These are phyloP conservation scores for Talaromyces proteolyticus DNA, from an alignment of 495 filamentous ascomycete species.

Conservation along the genomic window DNA sequence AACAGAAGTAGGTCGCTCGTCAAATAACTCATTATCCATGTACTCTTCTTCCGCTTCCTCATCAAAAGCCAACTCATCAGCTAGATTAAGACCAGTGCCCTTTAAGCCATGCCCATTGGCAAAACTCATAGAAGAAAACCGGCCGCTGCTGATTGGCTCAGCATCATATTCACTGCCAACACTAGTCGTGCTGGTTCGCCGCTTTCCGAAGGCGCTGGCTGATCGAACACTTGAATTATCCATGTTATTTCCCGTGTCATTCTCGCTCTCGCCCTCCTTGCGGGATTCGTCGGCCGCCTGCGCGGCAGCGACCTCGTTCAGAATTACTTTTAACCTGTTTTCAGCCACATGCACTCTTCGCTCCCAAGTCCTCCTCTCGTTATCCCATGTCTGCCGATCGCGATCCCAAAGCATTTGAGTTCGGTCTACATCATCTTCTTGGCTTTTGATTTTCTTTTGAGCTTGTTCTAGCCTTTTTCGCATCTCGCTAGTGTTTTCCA, in stretches of 20 bases:
- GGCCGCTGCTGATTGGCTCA: constrained; percentile 30
- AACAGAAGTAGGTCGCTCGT: constrained; percentile 39
- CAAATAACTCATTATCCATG: constrained; percentile 30
- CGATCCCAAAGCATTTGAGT: constrained; percentile 70
- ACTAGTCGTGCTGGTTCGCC: constrained; percentile 51
- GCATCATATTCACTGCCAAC: constrained; percentile 56
- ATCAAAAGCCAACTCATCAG: constrained; percentile 84
- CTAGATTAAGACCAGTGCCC: constrained; percentile 66
- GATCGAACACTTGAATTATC: constrained; percentile 75
- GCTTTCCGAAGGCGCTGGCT: constrained; percentile 54
- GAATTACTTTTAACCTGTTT: constrained; percentile 71
- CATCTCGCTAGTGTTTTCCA: constrained; percentile 66
- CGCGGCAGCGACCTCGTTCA: constrained; percentile 76
- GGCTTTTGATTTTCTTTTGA: constrained; percentile 69
- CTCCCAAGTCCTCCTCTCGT: constrained; percentile 74
- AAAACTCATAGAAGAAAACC: constrained; percentile 60
- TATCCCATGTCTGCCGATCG: constrained; percentile 78
- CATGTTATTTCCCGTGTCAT: constrained; percentile 26
- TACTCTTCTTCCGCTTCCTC: constrained; percentile 61
- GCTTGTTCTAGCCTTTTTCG: constrained; percentile 72
- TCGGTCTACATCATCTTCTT: constrained; percentile 78
- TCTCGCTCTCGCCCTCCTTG: constrained; percentile 15
- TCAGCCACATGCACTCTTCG: constrained; percentile 82
- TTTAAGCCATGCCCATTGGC: constrained; percentile 49
- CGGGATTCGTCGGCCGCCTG: constrained; percentile 46